These are phyloP conservation scores for Chaetomium olivaceum DNA, from an alignment of 2,329 filamentous ascomycete species.

Conservation along the genomic window DNA sequence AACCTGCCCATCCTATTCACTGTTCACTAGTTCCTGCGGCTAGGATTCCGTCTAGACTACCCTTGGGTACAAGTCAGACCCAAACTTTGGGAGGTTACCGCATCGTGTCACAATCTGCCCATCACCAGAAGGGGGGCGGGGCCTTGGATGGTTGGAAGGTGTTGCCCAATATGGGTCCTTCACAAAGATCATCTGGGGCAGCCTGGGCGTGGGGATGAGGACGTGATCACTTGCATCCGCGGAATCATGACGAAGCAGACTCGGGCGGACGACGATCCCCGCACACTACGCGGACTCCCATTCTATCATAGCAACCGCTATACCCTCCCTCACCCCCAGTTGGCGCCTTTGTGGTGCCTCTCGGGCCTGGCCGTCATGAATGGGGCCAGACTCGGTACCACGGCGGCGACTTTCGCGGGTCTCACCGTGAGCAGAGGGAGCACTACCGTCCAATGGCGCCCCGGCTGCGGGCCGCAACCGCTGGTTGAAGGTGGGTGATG, in stretches of 20 bases:
- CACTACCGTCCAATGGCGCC: slow-evolving; percentile 25
- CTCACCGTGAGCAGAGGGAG: slow-evolving; percentile 23
- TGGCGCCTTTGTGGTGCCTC: slow-evolving; percentile 8
- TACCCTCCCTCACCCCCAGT: not conserved
- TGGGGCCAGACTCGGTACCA: slow-evolving; percentile 29
- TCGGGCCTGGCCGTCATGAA: slow-evolving; percentile 17
- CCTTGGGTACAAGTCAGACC: not conserved
- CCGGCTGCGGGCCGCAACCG: slow-evolving; percentile 15
- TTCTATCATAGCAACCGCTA: not conserved
- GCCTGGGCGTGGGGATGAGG: not conserved
- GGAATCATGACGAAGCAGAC: not conserved
- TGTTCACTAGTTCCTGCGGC: not conserved
- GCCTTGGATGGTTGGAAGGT: slow-evolving; percentile 9
- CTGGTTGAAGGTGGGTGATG: slow-evolving; percentile 20
- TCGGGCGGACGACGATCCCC: not conserved
- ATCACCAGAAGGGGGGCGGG: slow-evolving; percentile 22
- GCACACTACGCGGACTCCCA: not conserved
- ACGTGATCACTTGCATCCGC: not conserved
- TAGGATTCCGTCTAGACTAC: not conserved
- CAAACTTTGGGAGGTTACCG: slow-evolving; percentile 16
- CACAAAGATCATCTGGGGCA: not conserved
- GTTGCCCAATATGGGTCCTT: not conserved
- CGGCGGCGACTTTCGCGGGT: slow-evolving; percentile 25
- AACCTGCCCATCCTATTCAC: not conserved
- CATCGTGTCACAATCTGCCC: slow-evolving; percentile 21